Evolutionary conservation across 148 eudicot species (phyloP).

Genomic region (Fagopyrum homotropicum): DNA sequence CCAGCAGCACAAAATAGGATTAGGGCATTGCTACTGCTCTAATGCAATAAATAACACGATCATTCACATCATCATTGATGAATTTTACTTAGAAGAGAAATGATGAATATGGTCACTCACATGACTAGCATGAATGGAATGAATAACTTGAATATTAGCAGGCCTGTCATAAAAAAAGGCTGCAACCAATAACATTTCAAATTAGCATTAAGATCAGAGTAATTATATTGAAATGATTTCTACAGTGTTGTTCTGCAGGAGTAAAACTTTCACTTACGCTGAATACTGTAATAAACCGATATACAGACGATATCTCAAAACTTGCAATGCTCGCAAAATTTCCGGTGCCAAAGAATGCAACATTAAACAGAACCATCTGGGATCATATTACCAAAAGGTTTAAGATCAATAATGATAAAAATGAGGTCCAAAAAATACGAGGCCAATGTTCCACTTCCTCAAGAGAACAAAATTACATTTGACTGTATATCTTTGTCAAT

Average conservation of each 20-base stretch:
- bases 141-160: slow-evolving; percentile 79
- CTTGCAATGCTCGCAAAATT: slow-evolving; percentile 98
- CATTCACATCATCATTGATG: neutral
- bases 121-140: slow-evolving; percentile 95
- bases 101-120: slow-evolving; percentile 43
- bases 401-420: neutral
- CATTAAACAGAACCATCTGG: slow-evolving; percentile 86
- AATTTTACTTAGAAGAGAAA: neutral
- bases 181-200: slow-evolving; percentile 34
- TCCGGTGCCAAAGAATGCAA: slow-evolving; percentile 97
- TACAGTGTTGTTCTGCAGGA: neutral
- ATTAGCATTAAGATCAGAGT: slow-evolving; percentile 17
- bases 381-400: neutral
- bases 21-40: neutral
- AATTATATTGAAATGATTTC: neutral
- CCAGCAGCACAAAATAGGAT: neutral
- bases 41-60: neutral
- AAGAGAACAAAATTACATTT: neutral
- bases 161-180: slow-evolving; percentile 97
- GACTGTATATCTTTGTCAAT: neutral
- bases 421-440: neutral
- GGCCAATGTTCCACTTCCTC: neutral
- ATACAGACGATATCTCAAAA: slow-evolving; percentile 96
- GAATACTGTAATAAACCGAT: slow-evolving; percentile 92
- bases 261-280: slow-evolving; percentile 49